These are phyloP conservation scores for Cercospora berteroae DNA, from an alignment of 2,329 filamentous ascomycete species.

Conservation along the genomic window DNA sequence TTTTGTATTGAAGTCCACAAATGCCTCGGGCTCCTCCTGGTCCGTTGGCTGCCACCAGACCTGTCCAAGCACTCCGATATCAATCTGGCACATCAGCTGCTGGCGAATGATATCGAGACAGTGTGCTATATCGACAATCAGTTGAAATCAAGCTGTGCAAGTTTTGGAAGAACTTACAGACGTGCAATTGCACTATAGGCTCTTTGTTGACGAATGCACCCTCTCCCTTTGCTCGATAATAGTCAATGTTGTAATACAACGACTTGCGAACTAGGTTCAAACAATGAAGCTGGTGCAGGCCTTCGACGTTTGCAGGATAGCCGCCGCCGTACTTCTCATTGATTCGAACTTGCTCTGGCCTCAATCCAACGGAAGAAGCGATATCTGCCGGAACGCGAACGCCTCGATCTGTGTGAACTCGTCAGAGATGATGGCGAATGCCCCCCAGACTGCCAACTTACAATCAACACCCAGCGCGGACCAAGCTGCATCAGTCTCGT, in stretches of 20 bases:
- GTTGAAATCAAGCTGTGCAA: background rate
- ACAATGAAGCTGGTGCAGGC: constrained; percentile 59
- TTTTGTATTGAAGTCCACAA: constrained; percentile 62
- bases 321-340: constrained; percentile 57
- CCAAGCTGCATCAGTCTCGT: constrained; percentile 58
- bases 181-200: constrained; percentile 54
- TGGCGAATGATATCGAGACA: constrained; percentile 63
- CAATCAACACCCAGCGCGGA: constrained; percentile 51
- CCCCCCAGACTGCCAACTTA: no score
- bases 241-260: constrained; percentile 60
- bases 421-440: background rate
- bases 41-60: constrained; percentile 55
- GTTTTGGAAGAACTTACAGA: constrained; percentile 59
- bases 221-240: constrained; percentile 53
- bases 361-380: constrained; percentile 48
- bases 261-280: constrained; percentile 60
- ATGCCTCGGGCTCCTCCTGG: constrained; percentile 44
- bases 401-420: constrained; percentile 8
- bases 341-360: constrained; percentile 56
- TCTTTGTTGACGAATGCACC: constrained; percentile 59
- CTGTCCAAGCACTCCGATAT: constrained; percentile 61
- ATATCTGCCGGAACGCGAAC: constrained; percentile 19
- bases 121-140: constrained; percentile 46
- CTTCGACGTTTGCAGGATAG: constrained; percentile 58
- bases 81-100: constrained; percentile 64